Percentiles rank a stretch among this genome's conserved stretches.
Conservation (phyloP, 768 basidiomycete genomes). For the Pleurotus pulmonarius region DNA sequence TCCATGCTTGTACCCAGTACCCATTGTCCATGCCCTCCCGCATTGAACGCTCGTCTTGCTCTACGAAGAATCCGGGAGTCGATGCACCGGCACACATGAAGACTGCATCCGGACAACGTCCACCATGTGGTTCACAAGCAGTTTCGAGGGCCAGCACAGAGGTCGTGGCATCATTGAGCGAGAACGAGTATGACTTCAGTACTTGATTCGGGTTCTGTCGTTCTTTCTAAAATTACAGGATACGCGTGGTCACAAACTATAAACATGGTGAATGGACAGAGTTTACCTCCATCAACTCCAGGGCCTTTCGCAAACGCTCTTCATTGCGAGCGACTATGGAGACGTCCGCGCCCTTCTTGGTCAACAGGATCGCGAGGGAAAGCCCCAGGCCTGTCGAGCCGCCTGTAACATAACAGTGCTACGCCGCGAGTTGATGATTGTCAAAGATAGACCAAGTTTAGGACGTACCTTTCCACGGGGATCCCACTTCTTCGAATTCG, state of each 20-base stretch:
- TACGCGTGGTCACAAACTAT: neutral
- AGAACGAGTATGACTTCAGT: conserved; percentile 53
- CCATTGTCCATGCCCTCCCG: conserved; percentile 50
- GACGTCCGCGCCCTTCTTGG: conserved; percentile 59
- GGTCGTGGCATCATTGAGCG: conserved; percentile 40
- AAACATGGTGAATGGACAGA: neutral
- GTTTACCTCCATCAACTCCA: conserved; percentile 53
- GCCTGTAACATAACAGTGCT: conserved; percentile 79
- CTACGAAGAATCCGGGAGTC: conserved; percentile 59
- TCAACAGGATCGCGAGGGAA: conserved; percentile 56
- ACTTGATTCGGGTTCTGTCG: conserved; percentile 47
- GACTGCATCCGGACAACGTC: conserved; percentile 53
- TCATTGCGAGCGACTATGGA: conserved; percentile 65
- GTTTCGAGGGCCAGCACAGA: conserved; percentile 52
- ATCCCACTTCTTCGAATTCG: conserved; percentile 35
- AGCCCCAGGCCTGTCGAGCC: conserved; percentile 68
- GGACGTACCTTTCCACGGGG: conserved; percentile 34
- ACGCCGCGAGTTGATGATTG: neutral
- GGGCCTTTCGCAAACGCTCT: conserved; percentile 47
- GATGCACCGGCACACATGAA: conserved; percentile 68
- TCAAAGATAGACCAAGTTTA: neutral
- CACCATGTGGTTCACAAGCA: conserved; percentile 41
- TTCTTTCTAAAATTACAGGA: conserved; percentile 27
- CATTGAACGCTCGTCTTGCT: conserved; percentile 46
- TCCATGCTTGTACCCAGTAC: conserved; percentile 55